Base-by-base conservation (phyloP, 2,329 filamentous ascomycete genomes). In the Tolypocladium pustulatum region DNA sequence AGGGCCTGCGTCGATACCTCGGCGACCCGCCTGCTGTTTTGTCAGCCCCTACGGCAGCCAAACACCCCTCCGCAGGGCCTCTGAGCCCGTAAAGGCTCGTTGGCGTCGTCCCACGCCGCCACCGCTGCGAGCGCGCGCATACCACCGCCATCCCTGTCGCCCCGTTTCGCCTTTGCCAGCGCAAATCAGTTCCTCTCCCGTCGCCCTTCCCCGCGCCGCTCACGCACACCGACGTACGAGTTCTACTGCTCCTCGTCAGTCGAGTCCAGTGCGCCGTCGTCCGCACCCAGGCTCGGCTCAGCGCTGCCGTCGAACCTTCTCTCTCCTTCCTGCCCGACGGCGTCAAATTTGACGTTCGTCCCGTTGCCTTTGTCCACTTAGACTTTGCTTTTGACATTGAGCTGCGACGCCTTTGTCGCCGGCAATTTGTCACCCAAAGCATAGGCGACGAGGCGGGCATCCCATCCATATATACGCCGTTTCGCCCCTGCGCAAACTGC, bases 141-240 rank as follows among this genome's bases (percentile, higher is more conserved):
- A 34, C 49, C 27, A n/a, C 54, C 49, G 12, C 54, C 38, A 59
- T 59, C 58, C 58, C 55, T 59, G 58, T 59, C 58, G 58, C 58
- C 58, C 57, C 58, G 55, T 57, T 55, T 57, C 52, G 54, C 64
- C 67, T 3, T 65, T 67, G 20, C 63, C 66, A 22, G 58, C 36
- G 53, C 40, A 20, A n/a, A 56, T 34, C 54, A 46, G 17, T 32
- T 41, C 54, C 53, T 54, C 20, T 37, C 51, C 34, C 20, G 34
- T 38, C 53, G 53, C 53, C 15, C 7, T n/a, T 32, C 46, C 46
- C 46, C 46, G 27, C 46, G 46, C 27, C 8, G 46, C 43, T 27
- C 25, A 25, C 43, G 13, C 43, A 49, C 43, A 20, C 43, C 15
- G 43, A 49, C 43, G 43, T 30, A 12, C 43, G 43, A n/a, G n/a